Evolutionary conservation across 352 stramenopile species (phyloP), one percentile per base, ranked within the genome.

Genomic region (Globisporangium recalcitrans): DNA sequence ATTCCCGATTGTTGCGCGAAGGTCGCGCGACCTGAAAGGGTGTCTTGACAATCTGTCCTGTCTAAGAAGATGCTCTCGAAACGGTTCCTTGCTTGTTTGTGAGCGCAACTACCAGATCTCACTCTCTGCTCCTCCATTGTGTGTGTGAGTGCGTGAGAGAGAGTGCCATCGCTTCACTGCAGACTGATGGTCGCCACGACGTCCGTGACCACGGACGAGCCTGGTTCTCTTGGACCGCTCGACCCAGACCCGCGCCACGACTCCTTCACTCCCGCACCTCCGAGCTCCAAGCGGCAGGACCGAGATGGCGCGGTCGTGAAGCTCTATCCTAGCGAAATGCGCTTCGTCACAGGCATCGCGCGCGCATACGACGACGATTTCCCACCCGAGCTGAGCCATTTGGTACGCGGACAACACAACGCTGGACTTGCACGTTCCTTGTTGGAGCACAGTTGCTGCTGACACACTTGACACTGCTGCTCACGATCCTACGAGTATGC

Each of bases 351-450:
- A 31, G 83, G 83, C 58, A 73, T 92, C 2, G 74, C 83, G 27
- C 62, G 72, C 54, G 69, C 74, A n/a, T 92, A 92, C 67, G 81
- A 92, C 52, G 80, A 90, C 64, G 67, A 81, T 6, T 92, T 90
- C 60, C 83, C 83, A 10, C 62, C 63, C 5, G 80, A 92, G 58
- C 69, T 92, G 22, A 62, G 46, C 2, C 65, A 69, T n/a, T 62
- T 88, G 68, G 80, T 88, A 58, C 27, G 27, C 27, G 27, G 5
- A 31, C 22, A 27, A 7, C n/a, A 4, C 5, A 16, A 29, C 7
- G 8, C 9, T 24, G 24, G 21, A 19, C n/a, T 29, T 29, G 44
- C 22, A 14, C 4, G 3, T 49, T 16, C 9, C 19, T 1, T 22
- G 16, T 21, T 10, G 9, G 29, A 24, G n/a, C 6, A 26, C n/a